These are phyloP conservation scores for Aspergillus diversus DNA, from an alignment of 495 filamentous ascomycete genomes.

Conservation along the genomic window DNA sequence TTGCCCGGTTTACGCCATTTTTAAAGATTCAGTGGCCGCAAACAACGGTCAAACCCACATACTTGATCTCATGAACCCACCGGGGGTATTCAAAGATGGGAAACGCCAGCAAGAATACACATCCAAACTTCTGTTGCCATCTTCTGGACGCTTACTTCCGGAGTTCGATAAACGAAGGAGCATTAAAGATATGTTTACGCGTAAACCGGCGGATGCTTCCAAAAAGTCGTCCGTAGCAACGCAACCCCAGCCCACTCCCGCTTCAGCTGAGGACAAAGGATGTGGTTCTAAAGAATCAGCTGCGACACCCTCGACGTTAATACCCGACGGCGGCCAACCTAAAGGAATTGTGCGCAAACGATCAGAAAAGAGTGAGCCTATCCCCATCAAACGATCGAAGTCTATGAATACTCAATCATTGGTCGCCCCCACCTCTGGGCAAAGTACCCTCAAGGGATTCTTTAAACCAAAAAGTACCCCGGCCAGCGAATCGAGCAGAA, in stretches of 20 bases:
- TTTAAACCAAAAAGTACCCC: constrained; percentile 63
- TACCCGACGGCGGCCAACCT: constrained; percentile 12
- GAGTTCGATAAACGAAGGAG: constrained; percentile 84
- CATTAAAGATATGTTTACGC: constrained; percentile 90
- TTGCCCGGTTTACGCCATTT: constrained; percentile 86
- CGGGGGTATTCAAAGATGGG: constrained; percentile 74
- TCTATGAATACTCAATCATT: constrained; percentile 31
- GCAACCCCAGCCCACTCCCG: background rate
- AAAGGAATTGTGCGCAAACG: constrained; percentile 37
- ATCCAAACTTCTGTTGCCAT: constrained; percentile 65
- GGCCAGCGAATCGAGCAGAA: background rate
- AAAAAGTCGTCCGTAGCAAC: constrained; percentile 15
- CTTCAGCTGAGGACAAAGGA: constrained; percentile 12
- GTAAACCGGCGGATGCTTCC: constrained; percentile 47
- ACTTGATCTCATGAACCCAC: constrained; percentile 78
- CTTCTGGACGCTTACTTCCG: constrained; percentile 79
- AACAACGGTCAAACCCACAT: constrained; percentile 57
- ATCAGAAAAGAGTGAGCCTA: constrained; percentile 23
- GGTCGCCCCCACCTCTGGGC: constrained; percentile 50
- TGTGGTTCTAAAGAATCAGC: background rate
- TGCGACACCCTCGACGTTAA: background rate
- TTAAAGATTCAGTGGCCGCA: constrained; percentile 63
- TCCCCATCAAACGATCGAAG: constrained; percentile 53
- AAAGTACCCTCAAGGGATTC: constrained; percentile 81
- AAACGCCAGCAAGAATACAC: constrained; percentile 68